Percentiles rank a stretch among this genome's conserved stretches.
Conservation (phyloP, 2,329 filamentous ascomycete species). For the Paecilomyces niveus region DNA sequence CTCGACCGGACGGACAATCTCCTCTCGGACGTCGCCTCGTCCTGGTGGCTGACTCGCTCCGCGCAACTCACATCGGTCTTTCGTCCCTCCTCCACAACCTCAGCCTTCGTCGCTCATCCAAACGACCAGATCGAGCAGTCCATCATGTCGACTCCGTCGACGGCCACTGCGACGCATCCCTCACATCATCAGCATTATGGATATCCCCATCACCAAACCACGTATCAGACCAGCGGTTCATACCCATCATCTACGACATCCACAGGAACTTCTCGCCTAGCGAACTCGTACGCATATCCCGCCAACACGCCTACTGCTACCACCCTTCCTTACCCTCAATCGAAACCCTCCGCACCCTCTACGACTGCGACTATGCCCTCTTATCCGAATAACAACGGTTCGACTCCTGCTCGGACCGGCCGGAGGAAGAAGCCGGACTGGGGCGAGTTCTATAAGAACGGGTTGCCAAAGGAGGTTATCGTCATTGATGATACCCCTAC, state of each 20-base stretch:
- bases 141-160: constrained; percentile 74
- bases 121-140: constrained; percentile 3
- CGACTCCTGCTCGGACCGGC: constrained; percentile 36
- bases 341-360: constrained; percentile 29
- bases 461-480: constrained; percentile 76
- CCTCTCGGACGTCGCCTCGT: not conserved
- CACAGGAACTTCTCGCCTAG: constrained; percentile 32
- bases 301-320: constrained; percentile 25
- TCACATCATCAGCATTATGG: constrained; percentile 59
- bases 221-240: constrained; percentile 48
- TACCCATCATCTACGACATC: constrained; percentile 44
- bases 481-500: constrained; percentile 65
- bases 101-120: not conserved
- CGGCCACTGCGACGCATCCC: constrained; percentile 65
- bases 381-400: constrained; percentile 31
- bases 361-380: constrained; percentile 26
- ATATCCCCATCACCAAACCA: constrained; percentile 49
- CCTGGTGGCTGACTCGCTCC: not conserved
- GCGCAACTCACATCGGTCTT: not conserved
- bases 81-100: not conserved
- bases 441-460: constrained; percentile 75
- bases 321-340: constrained; percentile 25
- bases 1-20: not conserved
- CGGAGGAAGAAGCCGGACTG: constrained; percentile 61
- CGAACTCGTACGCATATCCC: constrained; percentile 37